Evolutionary conservation across 2,329 filamentous ascomycete species (phyloP).

Genomic region (Trichoderma sp.): DNA sequence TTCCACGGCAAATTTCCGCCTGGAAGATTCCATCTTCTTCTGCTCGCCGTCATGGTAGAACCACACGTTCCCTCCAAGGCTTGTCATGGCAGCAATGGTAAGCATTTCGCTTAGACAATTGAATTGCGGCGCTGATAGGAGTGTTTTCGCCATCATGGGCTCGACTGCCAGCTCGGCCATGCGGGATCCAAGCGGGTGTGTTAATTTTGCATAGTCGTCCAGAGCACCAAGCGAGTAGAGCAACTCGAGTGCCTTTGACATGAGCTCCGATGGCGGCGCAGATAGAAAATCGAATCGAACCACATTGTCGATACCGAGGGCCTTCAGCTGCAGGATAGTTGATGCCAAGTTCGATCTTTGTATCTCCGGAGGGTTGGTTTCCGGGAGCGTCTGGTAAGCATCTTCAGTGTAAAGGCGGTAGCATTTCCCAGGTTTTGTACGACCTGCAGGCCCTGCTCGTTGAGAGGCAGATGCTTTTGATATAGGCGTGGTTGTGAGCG

Average conservation of each 20-base stretch:
- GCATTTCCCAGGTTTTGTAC: slow-evolving; percentile 89
- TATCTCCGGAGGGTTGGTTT: slow-evolving; percentile 82
- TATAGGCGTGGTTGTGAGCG: slow-evolving; percentile 75
- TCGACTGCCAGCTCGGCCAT: slow-evolving; percentile 95
- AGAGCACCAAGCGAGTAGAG: slow-evolving; percentile 84
- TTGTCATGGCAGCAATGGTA: slow-evolving; percentile 92
- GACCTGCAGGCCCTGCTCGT: slow-evolving; percentile 83
- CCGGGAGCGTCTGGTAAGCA: slow-evolving; percentile 63
- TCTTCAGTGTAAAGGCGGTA: slow-evolving; percentile 88
- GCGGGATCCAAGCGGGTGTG: slow-evolving; percentile 78
- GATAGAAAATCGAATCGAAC: slow-evolving; percentile 88
- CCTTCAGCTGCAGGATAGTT: slow-evolving; percentile 87
- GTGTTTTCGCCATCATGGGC: slow-evolving; percentile 91
- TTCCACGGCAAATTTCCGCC: slow-evolving; percentile 83
- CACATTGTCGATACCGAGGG: slow-evolving; percentile 92
- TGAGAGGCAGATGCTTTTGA: slow-evolving; percentile 94
- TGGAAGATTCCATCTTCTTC: slow-evolving; percentile 70
- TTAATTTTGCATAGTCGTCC: slow-evolving; percentile 88
- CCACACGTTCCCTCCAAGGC: slow-evolving; percentile 79
- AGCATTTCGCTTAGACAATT: slow-evolving; percentile 82
- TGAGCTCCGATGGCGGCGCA: slow-evolving; percentile 78
- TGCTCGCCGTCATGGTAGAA: slow-evolving; percentile 77
- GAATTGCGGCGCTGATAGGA: slow-evolving; percentile 75
- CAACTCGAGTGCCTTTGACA: slow-evolving; percentile 83
- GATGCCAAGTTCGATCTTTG: slow-evolving; percentile 90